phyloP scores from a whole-genome alignment of 306 rosid species.

The Vigna trinervia region DNA sequence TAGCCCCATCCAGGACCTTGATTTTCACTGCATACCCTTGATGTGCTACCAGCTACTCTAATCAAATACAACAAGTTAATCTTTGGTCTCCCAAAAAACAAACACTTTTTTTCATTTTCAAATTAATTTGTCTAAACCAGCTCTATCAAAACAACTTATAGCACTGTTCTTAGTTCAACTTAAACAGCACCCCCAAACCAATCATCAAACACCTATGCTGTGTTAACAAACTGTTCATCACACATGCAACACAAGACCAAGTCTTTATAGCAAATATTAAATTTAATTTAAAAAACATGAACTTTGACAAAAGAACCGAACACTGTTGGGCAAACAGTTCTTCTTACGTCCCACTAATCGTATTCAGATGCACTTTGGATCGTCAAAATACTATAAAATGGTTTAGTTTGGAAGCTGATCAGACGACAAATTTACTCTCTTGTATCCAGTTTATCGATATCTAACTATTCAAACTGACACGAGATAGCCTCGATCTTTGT shows the following conservation, averaged over 20 bases:
- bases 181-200: background rate
- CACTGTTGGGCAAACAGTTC: background rate
- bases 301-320: background rate
- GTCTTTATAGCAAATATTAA: background rate
- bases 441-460: slow-evolving; percentile 1
- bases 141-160: background rate
- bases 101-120: background rate
- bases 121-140: background rate
- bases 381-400: background rate
- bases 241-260: background rate
- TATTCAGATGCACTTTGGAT: background rate
- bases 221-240: background rate
- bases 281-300: background rate
- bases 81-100: background rate
- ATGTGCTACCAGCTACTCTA: background rate
- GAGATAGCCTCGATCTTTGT: background rate
- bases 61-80: background rate
- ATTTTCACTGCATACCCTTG: background rate
- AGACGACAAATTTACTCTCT: background rate
- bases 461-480: slow-evolving; percentile 20
- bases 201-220: background rate
- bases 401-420: slow-evolving; percentile 18
- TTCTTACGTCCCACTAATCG: background rate
- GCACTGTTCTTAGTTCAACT: slow-evolving; percentile 20
- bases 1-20: background rate